Conservation (phyloP, 192 early-diverging fungal species). For the Coemansia sp. region DNA sequence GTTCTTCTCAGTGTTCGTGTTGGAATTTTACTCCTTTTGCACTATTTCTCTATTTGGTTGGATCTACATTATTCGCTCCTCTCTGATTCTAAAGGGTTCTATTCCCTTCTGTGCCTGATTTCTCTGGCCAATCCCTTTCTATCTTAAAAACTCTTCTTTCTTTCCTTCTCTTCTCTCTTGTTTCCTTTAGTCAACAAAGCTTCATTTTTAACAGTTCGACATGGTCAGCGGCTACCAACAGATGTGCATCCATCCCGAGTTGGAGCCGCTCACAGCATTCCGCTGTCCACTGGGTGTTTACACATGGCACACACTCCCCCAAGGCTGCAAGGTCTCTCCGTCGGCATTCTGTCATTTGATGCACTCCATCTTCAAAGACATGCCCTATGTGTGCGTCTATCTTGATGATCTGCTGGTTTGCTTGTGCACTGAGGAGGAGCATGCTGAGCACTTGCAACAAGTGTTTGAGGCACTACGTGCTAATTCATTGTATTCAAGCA, state of each 20-base stretch:
- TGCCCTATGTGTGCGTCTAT: not conserved
- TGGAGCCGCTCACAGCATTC: not conserved
- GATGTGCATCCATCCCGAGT: not conserved
- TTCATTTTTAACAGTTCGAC: not conserved
- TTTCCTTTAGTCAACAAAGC: too few species aligned
- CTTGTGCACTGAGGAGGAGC: not conserved
- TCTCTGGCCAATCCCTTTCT: too few species aligned
- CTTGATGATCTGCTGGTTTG: not conserved
- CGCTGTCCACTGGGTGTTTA: not conserved
- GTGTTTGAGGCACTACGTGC: not conserved
- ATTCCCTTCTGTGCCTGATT: too few species aligned
- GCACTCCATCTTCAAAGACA: not conserved
- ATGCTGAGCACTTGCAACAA: not conserved
- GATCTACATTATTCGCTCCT: too few species aligned
- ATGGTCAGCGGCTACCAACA: not conserved
- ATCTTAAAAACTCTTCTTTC: too few species aligned
- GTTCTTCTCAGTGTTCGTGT: too few species aligned
- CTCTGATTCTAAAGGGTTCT: too few species aligned
- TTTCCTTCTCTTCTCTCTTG: too few species aligned
- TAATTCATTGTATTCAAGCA: not conserved
- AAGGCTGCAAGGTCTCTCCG: not conserved
- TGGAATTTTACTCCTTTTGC: too few species aligned
- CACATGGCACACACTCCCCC: not conserved
- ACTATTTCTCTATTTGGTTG: too few species aligned
- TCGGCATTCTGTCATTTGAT: not conserved